Conservation (phyloP, 2,329 filamentous ascomycete species). For the Remersonia thermophila region DNA sequence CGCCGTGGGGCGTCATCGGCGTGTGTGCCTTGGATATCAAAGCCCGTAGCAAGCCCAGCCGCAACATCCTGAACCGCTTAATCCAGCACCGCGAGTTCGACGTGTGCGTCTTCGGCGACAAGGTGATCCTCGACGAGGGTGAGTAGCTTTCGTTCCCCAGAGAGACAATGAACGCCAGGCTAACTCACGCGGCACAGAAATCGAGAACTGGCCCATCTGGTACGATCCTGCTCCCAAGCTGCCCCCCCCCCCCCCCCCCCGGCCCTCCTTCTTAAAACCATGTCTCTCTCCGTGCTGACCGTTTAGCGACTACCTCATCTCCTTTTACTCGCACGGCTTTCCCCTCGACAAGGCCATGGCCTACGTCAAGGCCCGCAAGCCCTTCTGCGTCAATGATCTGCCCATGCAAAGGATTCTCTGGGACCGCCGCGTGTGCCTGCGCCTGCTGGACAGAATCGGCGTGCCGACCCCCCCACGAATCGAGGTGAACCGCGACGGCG, state of each 20-base stretch:
- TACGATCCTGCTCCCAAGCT: slow-evolving; percentile 24
- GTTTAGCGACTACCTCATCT: slow-evolving; percentile 75
- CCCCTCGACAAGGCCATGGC: slow-evolving; percentile 94
- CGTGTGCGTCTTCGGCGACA: slow-evolving; percentile 95
- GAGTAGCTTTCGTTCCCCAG: slow-evolving; percentile 17
- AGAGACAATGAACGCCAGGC: background rate
- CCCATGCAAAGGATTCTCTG: slow-evolving; percentile 95
- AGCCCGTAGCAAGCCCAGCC: slow-evolving; percentile 88
- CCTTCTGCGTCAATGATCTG: slow-evolving; percentile 94
- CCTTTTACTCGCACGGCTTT: slow-evolving; percentile 96
- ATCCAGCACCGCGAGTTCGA: slow-evolving; percentile 90
- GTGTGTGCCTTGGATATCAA: slow-evolving; percentile 94
- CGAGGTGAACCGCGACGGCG: slow-evolving; percentile 87
- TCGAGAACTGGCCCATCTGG: slow-evolving; percentile 93
- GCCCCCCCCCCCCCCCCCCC: too few species aligned
- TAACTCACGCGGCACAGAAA: slow-evolving; percentile 36
- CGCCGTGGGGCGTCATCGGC: slow-evolving; percentile 61
- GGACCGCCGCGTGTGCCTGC: slow-evolving; percentile 84
- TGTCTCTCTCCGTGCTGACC: slow-evolving; percentile 1
- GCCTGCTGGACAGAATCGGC: slow-evolving; percentile 75
- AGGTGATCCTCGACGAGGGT: slow-evolving; percentile 92
- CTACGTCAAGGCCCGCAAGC: slow-evolving; percentile 84
- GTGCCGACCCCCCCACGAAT: slow-evolving; percentile 81
- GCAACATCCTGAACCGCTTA: slow-evolving; percentile 87
- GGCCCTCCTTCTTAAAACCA: too few species aligned